A percentile compares a stretch with the other conserved stretches of the same genome.
Conservation (phyloP, 495 filamentous ascomycete genomes). For the Penicillium macrosclerotiorum region DNA sequence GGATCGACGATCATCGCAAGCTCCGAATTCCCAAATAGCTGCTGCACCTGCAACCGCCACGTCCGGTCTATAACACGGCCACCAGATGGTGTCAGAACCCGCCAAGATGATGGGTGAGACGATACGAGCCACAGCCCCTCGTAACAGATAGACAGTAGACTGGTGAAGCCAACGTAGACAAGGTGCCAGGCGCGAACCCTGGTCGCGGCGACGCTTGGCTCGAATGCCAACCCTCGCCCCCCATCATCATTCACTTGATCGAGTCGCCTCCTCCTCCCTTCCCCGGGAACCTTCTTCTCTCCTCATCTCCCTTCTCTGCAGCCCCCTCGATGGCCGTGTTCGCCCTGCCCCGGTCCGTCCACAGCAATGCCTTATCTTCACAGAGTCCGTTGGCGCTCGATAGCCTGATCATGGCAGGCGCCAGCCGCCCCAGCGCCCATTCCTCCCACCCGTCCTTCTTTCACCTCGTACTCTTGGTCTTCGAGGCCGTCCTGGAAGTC, state of each 20-base stretch:
- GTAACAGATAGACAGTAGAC: too few species aligned
- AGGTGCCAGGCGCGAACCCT: too few species aligned
- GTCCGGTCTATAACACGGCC: too few species aligned
- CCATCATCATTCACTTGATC: too few species aligned
- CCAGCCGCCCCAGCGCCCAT: conserved; percentile 24
- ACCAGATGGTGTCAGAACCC: too few species aligned
- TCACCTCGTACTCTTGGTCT: conserved; percentile 81
- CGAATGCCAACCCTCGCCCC: not conserved
- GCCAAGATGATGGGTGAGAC: too few species aligned
- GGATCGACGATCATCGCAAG: too few species aligned
- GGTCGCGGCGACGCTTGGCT: too few species aligned
- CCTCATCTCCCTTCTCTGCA: not conserved
- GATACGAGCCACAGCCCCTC: too few species aligned
- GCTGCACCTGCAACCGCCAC: too few species aligned
- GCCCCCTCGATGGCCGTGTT: conserved; percentile 47
- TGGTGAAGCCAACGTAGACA: too few species aligned
- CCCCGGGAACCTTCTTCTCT: conserved; percentile 1
- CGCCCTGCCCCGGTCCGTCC: conserved; percentile 64
- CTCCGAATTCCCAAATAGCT: too few species aligned
- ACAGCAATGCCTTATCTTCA: conserved; percentile 42
- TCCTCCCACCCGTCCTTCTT: conserved; percentile 64
- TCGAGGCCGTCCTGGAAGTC: conserved; percentile 94
- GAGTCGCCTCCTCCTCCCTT: conserved; percentile 3
- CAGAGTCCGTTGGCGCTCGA: conserved; percentile 34
- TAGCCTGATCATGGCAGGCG: conserved; percentile 26